Percentiles rank a stretch among this genome's conserved stretches.
Conservation (phyloP, 768 basidiomycete genomes). For the Rhodotorula paludigena region DNA sequence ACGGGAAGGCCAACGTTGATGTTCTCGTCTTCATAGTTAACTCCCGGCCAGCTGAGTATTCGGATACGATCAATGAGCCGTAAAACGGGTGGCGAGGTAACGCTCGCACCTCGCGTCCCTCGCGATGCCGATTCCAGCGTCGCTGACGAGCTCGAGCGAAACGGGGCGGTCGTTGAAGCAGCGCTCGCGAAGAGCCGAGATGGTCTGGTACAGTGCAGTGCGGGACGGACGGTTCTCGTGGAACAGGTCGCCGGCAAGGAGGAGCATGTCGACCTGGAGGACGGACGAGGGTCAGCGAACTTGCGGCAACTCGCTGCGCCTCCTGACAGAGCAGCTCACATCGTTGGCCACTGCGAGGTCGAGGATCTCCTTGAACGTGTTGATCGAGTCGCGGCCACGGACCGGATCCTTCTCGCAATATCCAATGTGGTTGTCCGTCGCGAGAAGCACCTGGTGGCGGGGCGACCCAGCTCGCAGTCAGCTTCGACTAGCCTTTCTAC, state of each 20-base stretch:
- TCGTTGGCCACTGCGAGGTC: constrained; percentile 83
- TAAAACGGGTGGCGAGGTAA: background rate
- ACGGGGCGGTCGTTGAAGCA: constrained; percentile 82
- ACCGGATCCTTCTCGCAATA: constrained; percentile 91
- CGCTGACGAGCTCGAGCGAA: constrained; percentile 83
- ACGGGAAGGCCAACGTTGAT: constrained; percentile 93
- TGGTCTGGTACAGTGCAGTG: constrained; percentile 80
- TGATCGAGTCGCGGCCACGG: constrained; percentile 88
- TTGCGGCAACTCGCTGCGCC: too few species aligned
- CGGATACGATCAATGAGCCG: background rate
- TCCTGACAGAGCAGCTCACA: constrained; percentile 60
- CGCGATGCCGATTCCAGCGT: constrained; percentile 84
- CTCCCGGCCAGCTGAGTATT: constrained; percentile 72
- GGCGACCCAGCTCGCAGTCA: too few species aligned
- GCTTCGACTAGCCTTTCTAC: too few species aligned
- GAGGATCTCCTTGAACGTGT: constrained; percentile 89
- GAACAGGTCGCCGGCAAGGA: constrained; percentile 92
- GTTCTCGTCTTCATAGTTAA: constrained; percentile 96
- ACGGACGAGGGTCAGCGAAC: background rate
- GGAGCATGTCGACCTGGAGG: constrained; percentile 84
- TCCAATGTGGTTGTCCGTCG: constrained; percentile 56
- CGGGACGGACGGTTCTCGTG: constrained; percentile 95
- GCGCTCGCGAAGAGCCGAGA: constrained; percentile 83
- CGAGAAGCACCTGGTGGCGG: constrained; percentile 7
- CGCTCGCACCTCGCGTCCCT: constrained; percentile 65